Evolutionary conservation across 768 basidiomycete genomes (phyloP).

Genomic region (Coprinopsis cinerea): DNA sequence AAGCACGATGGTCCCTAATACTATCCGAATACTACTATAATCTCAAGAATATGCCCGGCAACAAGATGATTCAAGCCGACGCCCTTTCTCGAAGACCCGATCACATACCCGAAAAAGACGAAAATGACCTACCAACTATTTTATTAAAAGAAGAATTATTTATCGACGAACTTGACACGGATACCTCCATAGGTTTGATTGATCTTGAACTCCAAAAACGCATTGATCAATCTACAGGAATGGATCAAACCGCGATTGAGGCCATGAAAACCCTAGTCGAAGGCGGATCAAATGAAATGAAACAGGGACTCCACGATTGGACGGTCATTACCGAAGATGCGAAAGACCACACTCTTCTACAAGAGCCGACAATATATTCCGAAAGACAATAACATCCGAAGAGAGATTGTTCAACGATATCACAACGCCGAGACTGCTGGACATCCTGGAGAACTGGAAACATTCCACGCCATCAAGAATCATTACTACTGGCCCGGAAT

Average conservation of each 20-base stretch:
- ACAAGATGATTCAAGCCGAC: slow-evolving; percentile 15
- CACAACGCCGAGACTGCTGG: slow-evolving; percentile 1
- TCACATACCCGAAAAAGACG: slow-evolving; percentile 11
- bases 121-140: slow-evolving; percentile 13
- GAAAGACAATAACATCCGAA: neutral
- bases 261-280: neutral
- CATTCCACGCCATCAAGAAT: slow-evolving; percentile 1
- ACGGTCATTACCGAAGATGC: neutral
- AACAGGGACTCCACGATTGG: neutral
- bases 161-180: slow-evolving; percentile 9
- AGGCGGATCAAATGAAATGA: neutral
- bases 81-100: slow-evolving; percentile 16
- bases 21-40: slow-evolving; percentile 21
- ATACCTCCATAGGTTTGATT: no score
- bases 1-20: no score
- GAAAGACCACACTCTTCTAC: neutral
- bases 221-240: neutral
- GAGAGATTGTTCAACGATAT: slow-evolving; percentile 2
- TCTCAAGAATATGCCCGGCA: slow-evolving; percentile 24
- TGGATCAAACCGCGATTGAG: slow-evolving; percentile 3
- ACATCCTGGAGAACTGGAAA: slow-evolving; percentile 11
- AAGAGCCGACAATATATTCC: slow-evolving; percentile 7
- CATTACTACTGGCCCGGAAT: slow-evolving; percentile 20
- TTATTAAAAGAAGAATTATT: slow-evolving; percentile 15
- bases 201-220: slow-evolving; percentile 4